Conservation (phyloP, 257 asterid species). For the Coffea canephora region DNA sequence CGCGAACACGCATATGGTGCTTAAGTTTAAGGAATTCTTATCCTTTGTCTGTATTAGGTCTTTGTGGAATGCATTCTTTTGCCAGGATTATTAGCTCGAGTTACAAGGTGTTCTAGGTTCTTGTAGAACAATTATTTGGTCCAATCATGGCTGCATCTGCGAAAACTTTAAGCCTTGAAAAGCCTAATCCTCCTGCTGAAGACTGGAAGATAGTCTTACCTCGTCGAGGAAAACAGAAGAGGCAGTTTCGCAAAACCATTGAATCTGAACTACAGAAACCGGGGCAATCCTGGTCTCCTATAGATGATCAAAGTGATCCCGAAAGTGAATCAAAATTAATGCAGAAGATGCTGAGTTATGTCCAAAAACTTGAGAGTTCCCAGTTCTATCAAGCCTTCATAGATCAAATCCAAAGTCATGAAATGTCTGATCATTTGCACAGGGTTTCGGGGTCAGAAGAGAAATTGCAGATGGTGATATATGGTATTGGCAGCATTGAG, state of each 20-base stretch:
- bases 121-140: neutral
- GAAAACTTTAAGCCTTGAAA: conserved; percentile 20
- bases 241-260: conserved; percentile 20
- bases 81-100: neutral
- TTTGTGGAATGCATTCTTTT: neutral
- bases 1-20: neutral
- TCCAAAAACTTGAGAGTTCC: conserved; percentile 50
- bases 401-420: conserved; percentile 45
- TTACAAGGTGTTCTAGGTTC: neutral
- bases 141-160: conserved; percentile 47
- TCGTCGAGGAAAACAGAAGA: conserved; percentile 56
- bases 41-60: neutral
- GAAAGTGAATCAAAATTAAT: conserved; percentile 56
- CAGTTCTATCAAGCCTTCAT: conserved; percentile 42
- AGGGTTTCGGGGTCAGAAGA: conserved; percentile 51
- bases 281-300: conserved; percentile 58
- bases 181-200: conserved; percentile 30
- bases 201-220: conserved; percentile 78
- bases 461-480: conserved; percentile 69
- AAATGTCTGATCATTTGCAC: conserved; percentile 34
- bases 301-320: conserved; percentile 42
- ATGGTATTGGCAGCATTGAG: conserved; percentile 93
- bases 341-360: conserved; percentile 53
- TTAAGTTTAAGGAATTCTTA: neutral
- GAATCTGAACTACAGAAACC: conserved; percentile 32